Evolutionary conservation across 345 rosid genomes (phyloP).

Genomic region (Acer campestre): DNA sequence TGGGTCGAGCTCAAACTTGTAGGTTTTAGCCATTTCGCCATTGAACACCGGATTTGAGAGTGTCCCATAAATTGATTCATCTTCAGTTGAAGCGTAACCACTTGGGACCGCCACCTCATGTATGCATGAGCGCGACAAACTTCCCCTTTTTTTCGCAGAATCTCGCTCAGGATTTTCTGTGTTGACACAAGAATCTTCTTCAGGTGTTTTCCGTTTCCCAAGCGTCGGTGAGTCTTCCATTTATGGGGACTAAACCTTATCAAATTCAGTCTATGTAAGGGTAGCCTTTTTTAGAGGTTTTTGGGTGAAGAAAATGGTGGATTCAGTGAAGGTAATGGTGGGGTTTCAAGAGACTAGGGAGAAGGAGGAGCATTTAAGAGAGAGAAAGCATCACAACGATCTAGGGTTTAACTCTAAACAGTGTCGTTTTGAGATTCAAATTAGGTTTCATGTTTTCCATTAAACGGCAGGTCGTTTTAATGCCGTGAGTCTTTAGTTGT

Average conservation of each 20-base stretch:
- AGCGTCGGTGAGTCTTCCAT: conserved; percentile 41
- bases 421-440: too few species aligned
- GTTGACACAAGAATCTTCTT: conserved; percentile 26
- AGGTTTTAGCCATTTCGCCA: conserved; percentile 85
- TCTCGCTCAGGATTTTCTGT: conserved; percentile 39
- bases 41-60: conserved; percentile 69
- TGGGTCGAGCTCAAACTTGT: conserved; percentile 78
- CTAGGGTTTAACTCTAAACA: too few species aligned
- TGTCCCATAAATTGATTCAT: conserved; percentile 62
- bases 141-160: conserved; percentile 51
- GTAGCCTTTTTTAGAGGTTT: too few species aligned
- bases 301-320: too few species aligned
- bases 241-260: conserved; percentile 2
- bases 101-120: conserved; percentile 94
- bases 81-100: conserved; percentile 56
- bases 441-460: too few species aligned
- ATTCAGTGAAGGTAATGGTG: not conserved
- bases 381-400: too few species aligned
- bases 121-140: conserved; percentile 65
- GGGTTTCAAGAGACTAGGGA: too few species aligned
- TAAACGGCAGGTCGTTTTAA: too few species aligned
- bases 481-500: too few species aligned
- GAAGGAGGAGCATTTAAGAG: too few species aligned
- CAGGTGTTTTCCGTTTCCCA: conserved; percentile 62
- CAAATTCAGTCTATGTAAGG: not conserved